phyloP scores from a whole-genome alignment of 768 basidiomycete genomes.

The Candolleomyces eurysporus region DNA sequence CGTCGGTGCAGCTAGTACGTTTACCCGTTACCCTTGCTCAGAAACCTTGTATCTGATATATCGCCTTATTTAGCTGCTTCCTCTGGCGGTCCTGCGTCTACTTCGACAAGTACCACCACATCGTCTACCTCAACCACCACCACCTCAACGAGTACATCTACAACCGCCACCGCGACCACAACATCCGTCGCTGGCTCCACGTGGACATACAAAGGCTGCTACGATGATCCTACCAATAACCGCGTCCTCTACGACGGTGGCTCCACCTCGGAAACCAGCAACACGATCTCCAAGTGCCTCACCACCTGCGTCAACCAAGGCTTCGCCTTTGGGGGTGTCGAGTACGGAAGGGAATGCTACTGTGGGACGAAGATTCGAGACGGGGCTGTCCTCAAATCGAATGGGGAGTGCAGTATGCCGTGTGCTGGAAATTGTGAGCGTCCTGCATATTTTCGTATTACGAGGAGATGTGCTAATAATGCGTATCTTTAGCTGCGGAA shows the following conservation, averaged over 20 bases:
- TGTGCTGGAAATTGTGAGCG: constrained; percentile 30
- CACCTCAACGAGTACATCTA: constrained; percentile 12
- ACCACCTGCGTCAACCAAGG: constrained; percentile 23
- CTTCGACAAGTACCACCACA: background rate
- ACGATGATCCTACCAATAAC: constrained; percentile 8
- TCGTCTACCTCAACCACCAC: background rate
- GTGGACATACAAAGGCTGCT: constrained; percentile 20
- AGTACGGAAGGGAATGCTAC: constrained; percentile 33
- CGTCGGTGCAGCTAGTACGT: constrained; percentile 46
- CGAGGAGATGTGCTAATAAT: constrained; percentile 11
- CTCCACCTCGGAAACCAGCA: constrained; percentile 10
- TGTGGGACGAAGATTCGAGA: constrained; percentile 24
- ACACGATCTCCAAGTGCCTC: constrained; percentile 28
- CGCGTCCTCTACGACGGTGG: constrained; percentile 4
- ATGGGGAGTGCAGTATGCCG: constrained; percentile 27
- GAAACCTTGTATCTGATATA: background rate
- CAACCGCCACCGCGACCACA: constrained; percentile 10
- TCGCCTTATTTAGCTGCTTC: constrained; percentile 1
- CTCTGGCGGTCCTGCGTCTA: constrained; percentile 1
- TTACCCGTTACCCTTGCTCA: background rate
- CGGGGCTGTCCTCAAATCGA: constrained; percentile 17
- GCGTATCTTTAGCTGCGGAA: constrained; percentile 11
- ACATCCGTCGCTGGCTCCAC: constrained; percentile 15
- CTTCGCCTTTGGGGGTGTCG: constrained; percentile 28
- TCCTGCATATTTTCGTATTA: background rate